Evolutionary conservation across 2,329 filamentous ascomycete genomes (phyloP).

Genomic region (Coniochaeta pulveracea): DNA sequence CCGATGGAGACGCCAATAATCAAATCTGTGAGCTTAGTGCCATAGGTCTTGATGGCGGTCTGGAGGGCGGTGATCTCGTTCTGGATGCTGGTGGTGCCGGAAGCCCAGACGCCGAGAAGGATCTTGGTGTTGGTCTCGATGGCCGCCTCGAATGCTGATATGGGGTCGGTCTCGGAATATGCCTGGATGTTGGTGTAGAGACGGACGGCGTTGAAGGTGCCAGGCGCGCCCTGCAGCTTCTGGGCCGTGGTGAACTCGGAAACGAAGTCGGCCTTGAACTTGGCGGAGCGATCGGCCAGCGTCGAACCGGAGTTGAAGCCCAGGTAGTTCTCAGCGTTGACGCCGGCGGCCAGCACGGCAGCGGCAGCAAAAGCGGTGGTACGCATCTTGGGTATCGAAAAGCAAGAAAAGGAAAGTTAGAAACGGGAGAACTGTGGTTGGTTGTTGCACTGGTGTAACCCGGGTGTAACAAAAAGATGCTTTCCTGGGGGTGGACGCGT

Average conservation of each 20-base stretch:
- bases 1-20: conserved; percentile 56
- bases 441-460: too few species aligned
- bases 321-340: conserved; percentile 34
- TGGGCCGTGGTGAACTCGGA: conserved; percentile 32
- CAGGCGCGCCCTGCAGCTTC: conserved; percentile 32
- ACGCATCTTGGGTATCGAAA: conserved; percentile 30
- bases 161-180: conserved; percentile 59
- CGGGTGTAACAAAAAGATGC: too few species aligned
- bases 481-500: too few species aligned
- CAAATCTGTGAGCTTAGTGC: conserved; percentile 39
- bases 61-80: conserved; percentile 50
- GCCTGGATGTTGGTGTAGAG: conserved; percentile 59
- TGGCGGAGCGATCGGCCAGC: conserved; percentile 33
- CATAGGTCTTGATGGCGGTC: conserved; percentile 41
- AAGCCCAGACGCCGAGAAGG: conserved; percentile 55
- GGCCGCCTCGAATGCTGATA: conserved; percentile 69
- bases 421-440: too few species aligned
- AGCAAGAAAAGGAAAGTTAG: too few species aligned
- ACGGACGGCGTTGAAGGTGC: conserved; percentile 46
- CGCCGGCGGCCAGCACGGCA: conserved; percentile 26
- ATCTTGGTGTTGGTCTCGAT: conserved; percentile 47
- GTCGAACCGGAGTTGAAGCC: conserved; percentile 42
- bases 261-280: conserved; percentile 38
- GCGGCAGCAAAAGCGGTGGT: conserved; percentile 24
- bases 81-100: conserved; percentile 40